Evolutionary conservation across 495 filamentous ascomycete genomes (phyloP).

Genomic region (Tetracladium setigerum): DNA sequence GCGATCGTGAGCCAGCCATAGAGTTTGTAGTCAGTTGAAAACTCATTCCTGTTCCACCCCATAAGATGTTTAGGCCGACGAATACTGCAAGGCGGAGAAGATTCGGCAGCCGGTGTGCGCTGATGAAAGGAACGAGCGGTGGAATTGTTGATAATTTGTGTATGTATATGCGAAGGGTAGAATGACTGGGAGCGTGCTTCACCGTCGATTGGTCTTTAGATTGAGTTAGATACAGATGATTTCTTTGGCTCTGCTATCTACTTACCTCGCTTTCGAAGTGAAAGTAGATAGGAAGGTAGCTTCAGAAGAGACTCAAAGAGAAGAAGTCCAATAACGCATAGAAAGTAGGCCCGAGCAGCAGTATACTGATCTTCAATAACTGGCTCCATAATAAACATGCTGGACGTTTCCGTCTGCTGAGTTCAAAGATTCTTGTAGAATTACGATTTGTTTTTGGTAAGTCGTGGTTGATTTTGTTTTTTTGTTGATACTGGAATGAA

Average conservation of each 20-base stretch:
- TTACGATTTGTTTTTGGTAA: too few relatives aligned
- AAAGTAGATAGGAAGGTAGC: conserved; percentile 4
- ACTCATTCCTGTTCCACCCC: conserved; percentile 10
- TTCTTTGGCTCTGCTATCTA: neutral
- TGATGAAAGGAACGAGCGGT: conserved; percentile 18
- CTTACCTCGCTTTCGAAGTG: conserved; percentile 7
- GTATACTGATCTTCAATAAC: conserved; percentile 17
- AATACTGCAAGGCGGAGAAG: conserved; percentile 20
- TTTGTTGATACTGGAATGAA: too few relatives aligned
- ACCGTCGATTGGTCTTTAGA: too few relatives aligned
- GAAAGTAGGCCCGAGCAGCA: conserved; percentile 11
- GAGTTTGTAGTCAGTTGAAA: conserved; percentile 14
- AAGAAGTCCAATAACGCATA: conserved; percentile 12
- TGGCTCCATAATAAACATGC: neutral
- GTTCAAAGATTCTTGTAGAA: neutral
- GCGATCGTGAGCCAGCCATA: conserved; percentile 16
- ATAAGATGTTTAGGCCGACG: conserved; percentile 18
- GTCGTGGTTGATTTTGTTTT: too few relatives aligned
- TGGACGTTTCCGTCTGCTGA: neutral
- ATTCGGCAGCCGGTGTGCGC: conserved; percentile 7
- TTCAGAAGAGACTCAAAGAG: conserved; percentile 13
- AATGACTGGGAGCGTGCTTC: conserved; percentile 9
- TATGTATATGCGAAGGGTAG: conserved; percentile 9
- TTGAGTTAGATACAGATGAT: neutral
- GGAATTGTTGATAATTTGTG: conserved; percentile 17